These are phyloP conservation scores for Pichia rugopelliculosa DNA, from an alignment of 805 yeast species.

Conservation along the genomic window DNA sequence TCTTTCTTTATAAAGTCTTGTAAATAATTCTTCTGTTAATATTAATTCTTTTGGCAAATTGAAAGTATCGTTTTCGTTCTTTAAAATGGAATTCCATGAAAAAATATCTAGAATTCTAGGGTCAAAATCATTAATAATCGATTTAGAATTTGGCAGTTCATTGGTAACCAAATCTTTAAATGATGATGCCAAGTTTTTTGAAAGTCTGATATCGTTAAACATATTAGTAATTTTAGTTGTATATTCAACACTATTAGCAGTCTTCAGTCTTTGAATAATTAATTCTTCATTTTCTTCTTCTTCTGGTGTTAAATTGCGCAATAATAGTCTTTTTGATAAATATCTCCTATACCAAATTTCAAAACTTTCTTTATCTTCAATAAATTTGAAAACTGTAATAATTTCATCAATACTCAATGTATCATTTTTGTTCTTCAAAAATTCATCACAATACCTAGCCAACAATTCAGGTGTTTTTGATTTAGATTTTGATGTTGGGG, in stretches of 20 bases:
- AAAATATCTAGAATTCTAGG: constrained; percentile 28
- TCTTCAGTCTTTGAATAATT: constrained; percentile 78
- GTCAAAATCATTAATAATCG: constrained; percentile 24
- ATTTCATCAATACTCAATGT: constrained; percentile 80
- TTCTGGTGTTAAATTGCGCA: constrained; percentile 66
- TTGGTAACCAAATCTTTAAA: constrained; percentile 23
- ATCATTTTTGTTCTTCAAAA: constrained; percentile 68
- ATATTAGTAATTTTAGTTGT: constrained; percentile 90
- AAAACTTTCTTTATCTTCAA: constrained; percentile 92
- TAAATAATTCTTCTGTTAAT: constrained; percentile 58
- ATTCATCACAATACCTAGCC: constrained; percentile 81
- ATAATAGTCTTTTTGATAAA: constrained; percentile 79
- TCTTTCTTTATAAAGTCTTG: constrained; percentile 58
- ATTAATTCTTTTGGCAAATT: constrained; percentile 61
- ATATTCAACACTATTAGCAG: constrained; percentile 85
- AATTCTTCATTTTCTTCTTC: constrained; percentile 80
- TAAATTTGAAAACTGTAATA: constrained; percentile 77
- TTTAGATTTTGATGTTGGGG: constrained; percentile 46
- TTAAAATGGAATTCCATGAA: constrained; percentile 28
- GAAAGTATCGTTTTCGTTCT: constrained; percentile 34
- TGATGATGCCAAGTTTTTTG: constrained; percentile 59
- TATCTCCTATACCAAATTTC: constrained; percentile 87
- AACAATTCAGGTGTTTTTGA: constrained; percentile 90
- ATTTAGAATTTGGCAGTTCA: constrained; percentile 9
- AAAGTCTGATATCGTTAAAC: constrained; percentile 89